Evolutionary conservation across 306 rosid genomes (phyloP).

Genomic region (Sesbania bispinosa): DNA sequence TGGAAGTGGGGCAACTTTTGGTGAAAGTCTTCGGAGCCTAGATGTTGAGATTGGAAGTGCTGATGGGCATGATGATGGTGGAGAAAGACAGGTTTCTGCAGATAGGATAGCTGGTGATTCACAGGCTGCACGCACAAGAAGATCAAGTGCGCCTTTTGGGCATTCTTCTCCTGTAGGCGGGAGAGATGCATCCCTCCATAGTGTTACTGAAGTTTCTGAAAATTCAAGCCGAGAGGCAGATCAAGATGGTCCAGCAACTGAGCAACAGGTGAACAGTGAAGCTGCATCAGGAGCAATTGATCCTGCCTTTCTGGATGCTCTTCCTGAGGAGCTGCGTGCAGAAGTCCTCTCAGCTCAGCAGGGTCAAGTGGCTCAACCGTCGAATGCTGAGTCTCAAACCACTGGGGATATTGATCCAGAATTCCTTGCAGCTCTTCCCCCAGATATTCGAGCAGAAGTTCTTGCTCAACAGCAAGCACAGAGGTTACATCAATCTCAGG

Average conservation of each 20-base stretch:
- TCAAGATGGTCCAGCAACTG: slow-evolving; percentile 66
- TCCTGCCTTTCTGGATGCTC: slow-evolving; percentile 96
- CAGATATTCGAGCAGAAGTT: slow-evolving; percentile 97
- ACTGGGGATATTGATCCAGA: slow-evolving; percentile 96
- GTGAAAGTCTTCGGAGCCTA: slow-evolving; percentile 95
- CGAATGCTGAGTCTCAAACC: slow-evolving; percentile 70
- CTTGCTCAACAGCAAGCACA: slow-evolving; percentile 97
- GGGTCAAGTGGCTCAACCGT: slow-evolving; percentile 77
- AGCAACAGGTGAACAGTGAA: slow-evolving; percentile 68
- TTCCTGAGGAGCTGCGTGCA: slow-evolving; percentile 95
- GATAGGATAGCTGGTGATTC: slow-evolving; percentile 76
- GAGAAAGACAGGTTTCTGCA: slow-evolving; percentile 77
- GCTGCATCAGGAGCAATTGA: slow-evolving; percentile 87
- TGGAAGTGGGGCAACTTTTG: slow-evolving; percentile 97
- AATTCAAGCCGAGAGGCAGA: slow-evolving; percentile 90
- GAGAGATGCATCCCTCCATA: slow-evolving; percentile 85
- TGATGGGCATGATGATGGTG: slow-evolving; percentile 95
- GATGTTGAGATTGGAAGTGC: slow-evolving; percentile 99
- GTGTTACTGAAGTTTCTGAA: slow-evolving; percentile 92
- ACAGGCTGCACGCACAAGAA: slow-evolving; percentile 73
- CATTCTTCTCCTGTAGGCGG: slow-evolving; percentile 65
- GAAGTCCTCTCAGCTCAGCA: slow-evolving; percentile 96
- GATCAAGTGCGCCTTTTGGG: slow-evolving; percentile 57
- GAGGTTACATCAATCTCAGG: slow-evolving; percentile 89
- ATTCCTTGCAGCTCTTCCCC: slow-evolving; percentile 97